Base-by-base conservation (phyloP, 2,329 filamentous ascomycete species). In the Microdochium trichocladiopsis region DNA sequence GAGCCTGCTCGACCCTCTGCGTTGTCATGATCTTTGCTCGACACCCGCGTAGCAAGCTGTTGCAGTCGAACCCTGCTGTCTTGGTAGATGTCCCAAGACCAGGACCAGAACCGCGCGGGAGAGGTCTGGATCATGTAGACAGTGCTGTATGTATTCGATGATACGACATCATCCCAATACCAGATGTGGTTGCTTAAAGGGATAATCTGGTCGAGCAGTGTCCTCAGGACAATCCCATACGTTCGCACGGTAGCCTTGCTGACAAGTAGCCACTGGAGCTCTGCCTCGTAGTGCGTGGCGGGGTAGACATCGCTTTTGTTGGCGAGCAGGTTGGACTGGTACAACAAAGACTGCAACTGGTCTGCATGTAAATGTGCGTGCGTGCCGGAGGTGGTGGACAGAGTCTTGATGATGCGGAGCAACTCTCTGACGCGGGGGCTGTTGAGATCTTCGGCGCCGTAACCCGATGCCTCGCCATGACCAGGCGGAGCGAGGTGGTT, bases 141-240 rank as follows among this genome's bases (percentile, higher is more conserved):
- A 28, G 84, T 86, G 57, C 88, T 92, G 62, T 87, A 89, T 49
- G 83, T 78, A 59, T 90, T 86, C 1, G 90, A 95, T 10, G 83
- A 82, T 25, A 96, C 72, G 2, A 96, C 80, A 58, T 94, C 88
- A 63, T 96, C 90, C 94, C 94, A 99, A 67, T 97, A 97, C 83
- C 87, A 92, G 23, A 96, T 86, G 60, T 96, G 91, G 58, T 96
- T 86, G 60, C 84, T 88, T 18, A 99, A 70, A 0, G 87, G 86
- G 11, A 93, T 84, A 11, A 91, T 95, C 61, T 94, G 87, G 52
- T 93, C 87, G 11, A 96, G 71, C 3, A 97, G 77, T 0, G 82
- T 84, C 59, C 85, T 84, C 59, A 96, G 74, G 41, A 95, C 79
- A 49, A 89, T 73, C 3, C 93, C 93, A 63, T 96, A 95, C 1